A percentile compares a stretch with the other conserved stretches of the same genome.
Evolutionary conservation across 495 filamentous ascomycete species (phyloP).

Genomic region (Aspergillus hancockii): DNA sequence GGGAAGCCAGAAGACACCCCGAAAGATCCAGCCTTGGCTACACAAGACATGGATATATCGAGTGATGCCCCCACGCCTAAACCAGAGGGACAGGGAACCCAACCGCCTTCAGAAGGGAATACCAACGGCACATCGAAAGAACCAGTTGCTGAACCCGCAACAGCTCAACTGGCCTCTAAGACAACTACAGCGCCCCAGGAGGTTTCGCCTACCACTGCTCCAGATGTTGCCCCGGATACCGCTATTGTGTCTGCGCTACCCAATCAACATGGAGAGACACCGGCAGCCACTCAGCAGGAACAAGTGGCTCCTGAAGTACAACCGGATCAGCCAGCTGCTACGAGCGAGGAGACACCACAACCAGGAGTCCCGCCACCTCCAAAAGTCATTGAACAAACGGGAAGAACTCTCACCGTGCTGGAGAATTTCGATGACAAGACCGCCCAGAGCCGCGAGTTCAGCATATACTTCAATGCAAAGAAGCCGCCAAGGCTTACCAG

Average conservation of each 20-base stretch:
- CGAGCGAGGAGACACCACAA: conserved; percentile 12
- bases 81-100: conserved; percentile 2
- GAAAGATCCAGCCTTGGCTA: not conserved
- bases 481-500: conserved; percentile 50
- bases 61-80: not conserved
- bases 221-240: not conserved
- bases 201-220: conserved; percentile 8
- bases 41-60: conserved; percentile 2
- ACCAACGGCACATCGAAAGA: conserved; percentile 4
- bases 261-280: conserved; percentile 3
- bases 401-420: conserved; percentile 52
- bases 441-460: conserved; percentile 50
- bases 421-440: conserved; percentile 57
- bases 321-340: conserved; percentile 16
- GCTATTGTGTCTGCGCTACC: conserved; percentile 6
- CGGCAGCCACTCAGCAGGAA: conserved; percentile 23
- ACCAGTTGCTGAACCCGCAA: conserved; percentile 2
- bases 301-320: conserved; percentile 15
- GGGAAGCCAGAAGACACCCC: conserved; percentile 7
- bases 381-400: conserved; percentile 50
- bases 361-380: conserved; percentile 32
- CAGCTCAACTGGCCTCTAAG: conserved; percentile 11
- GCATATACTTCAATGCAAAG: conserved; percentile 54
- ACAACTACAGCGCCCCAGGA: conserved; percentile 1
- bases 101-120: conserved; percentile 7